phyloP scores from a whole-genome alignment of 768 basidiomycete genomes.

The Suillus sp. region DNA sequence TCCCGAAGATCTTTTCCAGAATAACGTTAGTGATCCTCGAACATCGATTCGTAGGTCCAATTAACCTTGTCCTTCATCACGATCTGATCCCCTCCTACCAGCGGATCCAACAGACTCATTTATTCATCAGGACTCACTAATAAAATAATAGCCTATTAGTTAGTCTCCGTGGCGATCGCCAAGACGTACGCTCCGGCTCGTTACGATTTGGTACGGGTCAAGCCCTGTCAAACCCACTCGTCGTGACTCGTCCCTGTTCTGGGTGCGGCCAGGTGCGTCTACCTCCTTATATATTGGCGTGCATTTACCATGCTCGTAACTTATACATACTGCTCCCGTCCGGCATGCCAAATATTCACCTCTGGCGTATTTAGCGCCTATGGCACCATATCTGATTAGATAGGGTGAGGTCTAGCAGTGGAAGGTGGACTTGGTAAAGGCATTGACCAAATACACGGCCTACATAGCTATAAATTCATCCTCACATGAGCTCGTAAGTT shows the following conservation, averaged over 20 bases:
- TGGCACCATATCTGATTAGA: background rate
- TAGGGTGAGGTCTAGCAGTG: background rate
- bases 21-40: conserved; percentile 12
- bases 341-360: background rate
- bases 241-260: background rate
- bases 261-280: background rate
- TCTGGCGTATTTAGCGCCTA: background rate
- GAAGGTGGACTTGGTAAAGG: background rate
- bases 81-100: background rate
- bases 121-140: background rate
- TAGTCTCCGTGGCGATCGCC: conserved; percentile 9
- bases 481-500: background rate
- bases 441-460: background rate
- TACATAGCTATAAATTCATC: background rate
- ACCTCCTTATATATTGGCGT: background rate
- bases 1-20: conserved; percentile 8
- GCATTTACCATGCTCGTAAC: background rate
- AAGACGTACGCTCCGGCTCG: conserved; percentile 6
- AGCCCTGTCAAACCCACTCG: background rate
- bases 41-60: conserved; percentile 12
- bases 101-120: background rate
- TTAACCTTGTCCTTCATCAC: background rate
- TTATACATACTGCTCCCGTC: background rate
- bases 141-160: background rate
- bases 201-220: conserved; percentile 4